Conservation (phyloP, 495 filamentous ascomycete genomes). For the Penicillium diatomitis region DNA sequence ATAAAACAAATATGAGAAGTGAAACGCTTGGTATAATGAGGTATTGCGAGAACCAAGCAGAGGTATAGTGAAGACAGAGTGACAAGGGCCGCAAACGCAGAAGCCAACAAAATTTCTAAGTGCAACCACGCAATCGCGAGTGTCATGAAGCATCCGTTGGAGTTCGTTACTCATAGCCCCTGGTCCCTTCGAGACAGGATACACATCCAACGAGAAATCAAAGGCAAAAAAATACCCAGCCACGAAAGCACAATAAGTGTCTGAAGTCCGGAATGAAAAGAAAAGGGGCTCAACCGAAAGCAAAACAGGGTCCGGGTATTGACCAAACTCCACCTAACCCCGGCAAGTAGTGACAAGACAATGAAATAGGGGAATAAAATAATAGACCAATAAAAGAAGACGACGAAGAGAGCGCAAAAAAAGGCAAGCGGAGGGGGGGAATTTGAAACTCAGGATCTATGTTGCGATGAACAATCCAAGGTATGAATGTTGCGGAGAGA, state of each 20-base stretch:
- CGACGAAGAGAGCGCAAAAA: background rate
- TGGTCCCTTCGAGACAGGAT: background rate
- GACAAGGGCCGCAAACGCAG: too few species aligned
- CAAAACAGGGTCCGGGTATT: background rate
- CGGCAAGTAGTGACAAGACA: constrained; percentile 1
- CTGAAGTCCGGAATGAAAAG: too few species aligned
- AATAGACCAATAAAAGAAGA: background rate
- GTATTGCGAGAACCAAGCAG: constrained; percentile 3
- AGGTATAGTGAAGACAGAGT: too few species aligned
- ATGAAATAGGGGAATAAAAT: constrained; percentile 3
- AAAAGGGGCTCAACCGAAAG: too few species aligned
- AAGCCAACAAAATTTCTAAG: constrained; percentile 14
- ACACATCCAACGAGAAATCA: constrained; percentile 1
- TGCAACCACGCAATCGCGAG: constrained; percentile 28
- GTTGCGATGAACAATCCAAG: too few species aligned
- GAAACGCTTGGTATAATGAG: constrained; percentile 8
- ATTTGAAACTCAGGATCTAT: too few species aligned
- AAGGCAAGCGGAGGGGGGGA: background rate
- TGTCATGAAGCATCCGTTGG: constrained; percentile 15
- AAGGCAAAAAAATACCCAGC: background rate
- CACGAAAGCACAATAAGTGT: too few species aligned
- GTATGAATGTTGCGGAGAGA: too few species aligned
- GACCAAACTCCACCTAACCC: constrained; percentile 9
- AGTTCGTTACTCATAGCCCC: constrained; percentile 16
- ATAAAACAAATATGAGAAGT: constrained; percentile 29